A percentile compares a stretch with the other conserved stretches of the same genome.
Conservation (phyloP, 1,284 basidiomycete genomes). For the Ustilago hordei region DNA sequence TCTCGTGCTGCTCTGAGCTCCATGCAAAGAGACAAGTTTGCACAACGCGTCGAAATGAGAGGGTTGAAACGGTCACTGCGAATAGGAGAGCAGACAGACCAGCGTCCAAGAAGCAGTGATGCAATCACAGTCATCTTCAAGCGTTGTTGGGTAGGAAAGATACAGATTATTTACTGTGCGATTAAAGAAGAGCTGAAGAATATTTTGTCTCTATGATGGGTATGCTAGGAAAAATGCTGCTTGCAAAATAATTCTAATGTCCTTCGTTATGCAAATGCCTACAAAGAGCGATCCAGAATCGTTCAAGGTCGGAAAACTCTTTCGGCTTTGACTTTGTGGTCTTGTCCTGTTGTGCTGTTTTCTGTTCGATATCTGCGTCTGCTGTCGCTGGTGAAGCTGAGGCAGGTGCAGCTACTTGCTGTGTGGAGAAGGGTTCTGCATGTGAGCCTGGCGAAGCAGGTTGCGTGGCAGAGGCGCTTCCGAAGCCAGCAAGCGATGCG, state of each 20-base stretch:
- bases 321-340: slow-evolving; percentile 6
- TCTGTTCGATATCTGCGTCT: background rate
- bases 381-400: slow-evolving; percentile 5
- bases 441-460: background rate
- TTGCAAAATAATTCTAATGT: slow-evolving; percentile 18
- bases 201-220: background rate
- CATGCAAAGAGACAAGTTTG: background rate
- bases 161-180: background rate
- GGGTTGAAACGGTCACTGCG: too few relatives aligned
- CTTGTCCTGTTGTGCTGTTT: background rate
- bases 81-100: too few relatives aligned
- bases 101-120: too few relatives aligned
- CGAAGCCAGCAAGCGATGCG: background rate
- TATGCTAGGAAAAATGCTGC: background rate
- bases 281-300: slow-evolving; percentile 67
- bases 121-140: background rate
- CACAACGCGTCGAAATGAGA: too few relatives aligned
- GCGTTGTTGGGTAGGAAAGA: background rate
- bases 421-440: slow-evolving; percentile 21
- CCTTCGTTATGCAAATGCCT: slow-evolving; percentile 62
- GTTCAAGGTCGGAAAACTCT: slow-evolving; percentile 49
- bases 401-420: slow-evolving; percentile 9
- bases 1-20: background rate
- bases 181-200: background rate
- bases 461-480: background rate